Conservation (phyloP, 106 monocot species). For the Acorus gramineus region DNA sequence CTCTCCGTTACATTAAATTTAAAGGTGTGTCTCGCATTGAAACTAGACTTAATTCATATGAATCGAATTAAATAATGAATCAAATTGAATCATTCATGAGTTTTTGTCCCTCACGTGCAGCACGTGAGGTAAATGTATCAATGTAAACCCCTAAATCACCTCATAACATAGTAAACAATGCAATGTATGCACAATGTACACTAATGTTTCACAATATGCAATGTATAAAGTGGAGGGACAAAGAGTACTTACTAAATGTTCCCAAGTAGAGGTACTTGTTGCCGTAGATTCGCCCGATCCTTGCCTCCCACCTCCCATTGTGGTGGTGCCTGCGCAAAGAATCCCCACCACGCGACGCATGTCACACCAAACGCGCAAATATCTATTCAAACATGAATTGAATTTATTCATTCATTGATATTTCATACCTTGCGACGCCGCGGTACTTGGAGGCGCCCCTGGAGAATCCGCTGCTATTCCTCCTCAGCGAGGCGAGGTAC, state of each 20-base stretch:
- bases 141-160: too few relatives aligned
- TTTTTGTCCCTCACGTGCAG: too few relatives aligned
- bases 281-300: conserved; percentile 52
- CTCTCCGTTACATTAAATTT: too few relatives aligned
- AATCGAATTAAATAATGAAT: too few relatives aligned
- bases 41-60: too few relatives aligned
- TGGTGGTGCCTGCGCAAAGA: conserved; percentile 48
- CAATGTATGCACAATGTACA: too few relatives aligned
- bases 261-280: conserved; percentile 77
- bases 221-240: too few relatives aligned
- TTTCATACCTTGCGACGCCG: conserved; percentile 70
- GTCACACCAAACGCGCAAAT: neutral
- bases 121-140: too few relatives aligned
- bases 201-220: too few relatives aligned
- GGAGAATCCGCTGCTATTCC: conserved; percentile 89
- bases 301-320: conserved; percentile 71
- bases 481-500: conserved; percentile 56
- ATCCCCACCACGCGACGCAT: neutral
- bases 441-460: conserved; percentile 86
- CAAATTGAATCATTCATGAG: too few relatives aligned
- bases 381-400: neutral
- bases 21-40: too few relatives aligned
- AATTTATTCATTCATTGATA: neutral
- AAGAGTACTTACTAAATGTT: conserved; percentile 35
- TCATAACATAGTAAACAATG: too few relatives aligned